Evolutionary conservation across 2,329 filamentous ascomycete genomes (phyloP).

Genomic region (Leptographium flavum): DNA sequence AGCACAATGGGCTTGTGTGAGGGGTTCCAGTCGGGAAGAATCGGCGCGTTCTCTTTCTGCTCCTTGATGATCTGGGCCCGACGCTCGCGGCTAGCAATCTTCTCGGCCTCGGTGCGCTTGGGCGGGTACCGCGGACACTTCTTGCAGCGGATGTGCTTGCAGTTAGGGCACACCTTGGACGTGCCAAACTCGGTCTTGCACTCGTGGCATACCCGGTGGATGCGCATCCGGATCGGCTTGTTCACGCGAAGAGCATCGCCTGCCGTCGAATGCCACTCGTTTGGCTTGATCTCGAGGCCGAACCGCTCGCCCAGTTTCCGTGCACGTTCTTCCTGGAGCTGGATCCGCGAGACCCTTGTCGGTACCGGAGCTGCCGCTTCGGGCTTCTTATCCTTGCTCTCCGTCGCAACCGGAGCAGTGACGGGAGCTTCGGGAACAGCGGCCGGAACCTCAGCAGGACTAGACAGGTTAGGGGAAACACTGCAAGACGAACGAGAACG

Average conservation of each 20-base stretch:
- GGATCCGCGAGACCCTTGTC: constrained; percentile 28
- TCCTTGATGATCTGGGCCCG: constrained; percentile 36
- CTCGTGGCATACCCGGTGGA: constrained; percentile 67
- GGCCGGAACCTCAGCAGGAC: not conserved
- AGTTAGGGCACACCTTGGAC: constrained; percentile 60
- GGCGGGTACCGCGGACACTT: constrained; percentile 64
- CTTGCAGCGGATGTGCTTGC: constrained; percentile 68
- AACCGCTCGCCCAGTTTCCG: constrained; percentile 40
- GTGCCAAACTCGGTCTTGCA: constrained; percentile 63
- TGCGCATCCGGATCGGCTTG: constrained; percentile 64
- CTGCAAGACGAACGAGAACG: not conserved
- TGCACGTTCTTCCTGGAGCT: constrained; percentile 41
- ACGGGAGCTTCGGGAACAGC: not conserved
- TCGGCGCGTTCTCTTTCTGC: constrained; percentile 40
- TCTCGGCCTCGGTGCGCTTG: constrained; percentile 44
- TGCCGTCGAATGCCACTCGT: constrained; percentile 36
- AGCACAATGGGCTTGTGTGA: constrained; percentile 29
- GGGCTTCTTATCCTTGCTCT: constrained; percentile 6
- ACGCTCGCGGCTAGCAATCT: constrained; percentile 35
- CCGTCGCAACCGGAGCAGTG: not conserved
- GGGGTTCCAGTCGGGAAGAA: constrained; percentile 33
- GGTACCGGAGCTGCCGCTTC: not conserved
- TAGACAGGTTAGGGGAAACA: not conserved
- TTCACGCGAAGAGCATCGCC: constrained; percentile 50
- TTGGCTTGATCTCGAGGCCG: constrained; percentile 39